A percentile compares a stretch with the other conserved stretches of the same genome.
These are phyloP conservation scores for Coniella lustricola DNA, from an alignment of 2,329 filamentous ascomycete species.

Conservation along the genomic window DNA sequence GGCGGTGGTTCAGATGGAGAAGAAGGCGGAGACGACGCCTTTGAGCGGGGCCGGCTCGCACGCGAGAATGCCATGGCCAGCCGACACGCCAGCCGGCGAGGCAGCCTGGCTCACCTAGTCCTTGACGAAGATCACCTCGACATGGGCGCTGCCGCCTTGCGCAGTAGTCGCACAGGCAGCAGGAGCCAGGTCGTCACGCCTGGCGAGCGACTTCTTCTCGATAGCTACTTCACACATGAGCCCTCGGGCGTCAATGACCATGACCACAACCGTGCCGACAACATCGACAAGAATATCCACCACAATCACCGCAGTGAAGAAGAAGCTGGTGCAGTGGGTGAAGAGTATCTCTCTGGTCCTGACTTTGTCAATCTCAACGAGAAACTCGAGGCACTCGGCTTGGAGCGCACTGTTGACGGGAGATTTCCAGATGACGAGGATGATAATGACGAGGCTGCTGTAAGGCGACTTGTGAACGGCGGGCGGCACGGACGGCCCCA, in stretches of 20 bases:
- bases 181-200: constrained; percentile 39
- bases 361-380: constrained; percentile 59
- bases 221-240: constrained; percentile 30
- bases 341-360: constrained; percentile 38
- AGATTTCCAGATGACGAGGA: constrained; percentile 45
- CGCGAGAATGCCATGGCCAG: constrained; percentile 31
- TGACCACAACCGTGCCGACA: too few species aligned
- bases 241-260: constrained; percentile 21
- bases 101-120: constrained; percentile 33
- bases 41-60: constrained; percentile 29
- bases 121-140: constrained; percentile 29
- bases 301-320: too few species aligned
- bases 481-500: constrained; percentile 42
- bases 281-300: too few species aligned
- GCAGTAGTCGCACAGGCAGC: constrained; percentile 42
- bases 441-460: constrained; percentile 54
- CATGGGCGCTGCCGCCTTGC: constrained; percentile 29
- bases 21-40: constrained; percentile 15
- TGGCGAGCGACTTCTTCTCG: constrained; percentile 30
- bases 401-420: constrained; percentile 38
- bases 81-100: constrained; percentile 40
- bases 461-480: constrained; percentile 50
- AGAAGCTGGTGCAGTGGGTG: too few species aligned
- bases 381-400: constrained; percentile 47
- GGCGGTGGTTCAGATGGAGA: constrained; percentile 23